A percentile compares a stretch with the other conserved stretches of the same genome.
Conservation (phyloP, 2,329 filamentous ascomycete genomes). For the Diaporthe citriasiana region DNA sequence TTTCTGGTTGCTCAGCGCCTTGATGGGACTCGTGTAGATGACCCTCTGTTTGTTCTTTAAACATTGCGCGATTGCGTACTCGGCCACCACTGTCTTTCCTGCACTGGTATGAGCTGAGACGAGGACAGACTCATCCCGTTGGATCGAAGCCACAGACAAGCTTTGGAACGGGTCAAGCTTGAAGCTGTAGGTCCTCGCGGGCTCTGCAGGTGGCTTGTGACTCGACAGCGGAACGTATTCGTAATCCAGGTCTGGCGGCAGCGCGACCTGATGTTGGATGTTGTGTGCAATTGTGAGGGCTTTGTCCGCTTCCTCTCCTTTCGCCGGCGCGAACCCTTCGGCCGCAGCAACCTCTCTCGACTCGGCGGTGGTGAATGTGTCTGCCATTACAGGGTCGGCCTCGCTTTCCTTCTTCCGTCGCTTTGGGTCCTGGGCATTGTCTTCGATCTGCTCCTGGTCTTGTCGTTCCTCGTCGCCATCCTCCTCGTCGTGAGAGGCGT, state of each 20-base stretch:
- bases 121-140: constrained; percentile 94
- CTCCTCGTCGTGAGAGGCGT: constrained; percentile 56
- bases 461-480: constrained; percentile 50
- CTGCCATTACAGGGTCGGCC: constrained; percentile 86
- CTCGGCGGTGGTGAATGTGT: constrained; percentile 95
- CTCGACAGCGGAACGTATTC: constrained; percentile 95
- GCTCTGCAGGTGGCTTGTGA: constrained; percentile 90
- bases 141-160: constrained; percentile 92
- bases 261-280: constrained; percentile 96
- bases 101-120: constrained; percentile 98
- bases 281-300: constrained; percentile 90
- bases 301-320: constrained; percentile 70
- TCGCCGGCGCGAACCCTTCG: constrained; percentile 72
- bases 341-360: constrained; percentile 90
- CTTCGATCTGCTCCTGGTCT: constrained; percentile 47
- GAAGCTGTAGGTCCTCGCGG: constrained; percentile 88
- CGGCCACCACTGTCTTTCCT: constrained; percentile 97
- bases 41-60: constrained; percentile 97
- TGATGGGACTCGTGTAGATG: constrained; percentile 99
- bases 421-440: constrained; percentile 69
- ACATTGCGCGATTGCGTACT: constrained; percentile 98
- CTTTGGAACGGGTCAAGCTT: constrained; percentile 98
- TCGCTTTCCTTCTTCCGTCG: constrained; percentile 74
- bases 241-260: constrained; percentile 94
- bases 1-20: constrained; percentile 98